Evolutionary conservation across 306 rosid species (phyloP), one percentile per base, ranked within the genome.

Genomic region (Begonia masoniana): DNA sequence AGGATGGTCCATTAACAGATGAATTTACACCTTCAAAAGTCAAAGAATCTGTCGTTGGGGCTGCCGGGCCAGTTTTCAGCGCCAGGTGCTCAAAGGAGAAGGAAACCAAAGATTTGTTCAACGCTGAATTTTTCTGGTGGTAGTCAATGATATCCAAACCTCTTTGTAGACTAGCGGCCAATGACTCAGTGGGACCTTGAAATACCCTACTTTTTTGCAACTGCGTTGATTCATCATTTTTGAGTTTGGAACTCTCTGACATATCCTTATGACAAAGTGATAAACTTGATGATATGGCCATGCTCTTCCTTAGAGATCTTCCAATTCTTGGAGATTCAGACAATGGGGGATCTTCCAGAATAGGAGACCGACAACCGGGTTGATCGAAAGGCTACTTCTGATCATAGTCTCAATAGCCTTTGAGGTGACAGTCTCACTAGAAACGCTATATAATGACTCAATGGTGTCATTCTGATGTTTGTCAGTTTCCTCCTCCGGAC

Each of bases 81-180:
- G 79, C 68, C 66, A 83, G 65, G 63, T 66, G 79, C 67, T 73
- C 95, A 70, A 91, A 91, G 43, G 96, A 91, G 83, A 86, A 91
- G 35, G 99, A 80, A 51, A 82, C 74, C 41, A 77, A 52, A 17
- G 95, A 83, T 68, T 73, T 83, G 70, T 77, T 83, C 50, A 68
- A 24, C 69, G 73, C 70, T 1, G 94, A 81, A 75, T 75, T 86
- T 56, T 78, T 68, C 73, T 92, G 94, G 70, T 91, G 99, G 67
- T 58, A 15, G 59, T 92, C 99, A 65, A 92, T 86, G 59, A 92
- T 81, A 65, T 86, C 78, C 48, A 92, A 67, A 57, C 99, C 96
- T 70, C 94, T 91, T 62, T 91, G 91, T 43, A 92, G 96, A 69
- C 99, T 92, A 43, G 96, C 88, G 19, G 82, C 99, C 76, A 92